Percentiles rank a stretch among this genome's conserved stretches.
These are phyloP conservation scores for Yamadazyma triangularis DNA, from an alignment of 1,139 yeast genomes.

Conservation along the genomic window DNA sequence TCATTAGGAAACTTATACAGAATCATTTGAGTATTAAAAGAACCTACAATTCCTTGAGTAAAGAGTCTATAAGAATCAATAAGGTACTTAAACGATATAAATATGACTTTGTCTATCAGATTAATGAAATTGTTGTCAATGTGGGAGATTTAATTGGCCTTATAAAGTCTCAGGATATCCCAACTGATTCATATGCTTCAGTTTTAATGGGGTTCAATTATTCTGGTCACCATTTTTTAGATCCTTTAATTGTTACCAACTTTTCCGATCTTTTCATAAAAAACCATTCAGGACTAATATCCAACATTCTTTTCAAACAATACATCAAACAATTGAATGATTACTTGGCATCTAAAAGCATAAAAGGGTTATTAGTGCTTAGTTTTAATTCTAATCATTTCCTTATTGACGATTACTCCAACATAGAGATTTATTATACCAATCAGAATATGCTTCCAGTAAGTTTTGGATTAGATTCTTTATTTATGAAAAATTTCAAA, in stretches of 20 bases:
- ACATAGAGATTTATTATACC: conserved; percentile 6
- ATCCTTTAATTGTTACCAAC: conserved; percentile 14
- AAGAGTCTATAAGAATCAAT: conserved; percentile 13
- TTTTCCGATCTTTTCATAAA: conserved; percentile 1
- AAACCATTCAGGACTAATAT: conserved; percentile 8
- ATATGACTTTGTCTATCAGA: conserved; percentile 15
- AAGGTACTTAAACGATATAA: conserved; percentile 9
- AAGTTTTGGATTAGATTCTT: conserved; percentile 7
- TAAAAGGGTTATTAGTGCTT: conserved; percentile 5
- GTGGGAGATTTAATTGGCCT: conserved; percentile 10
- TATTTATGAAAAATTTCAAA: conserved; percentile 6
- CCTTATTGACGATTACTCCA: conserved; percentile 2
- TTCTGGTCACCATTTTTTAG: conserved; percentile 14
- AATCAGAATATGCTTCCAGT: conserved; percentile 7
- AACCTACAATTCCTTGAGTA: conserved; percentile 7
- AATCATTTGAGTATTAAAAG: conserved; percentile 6
- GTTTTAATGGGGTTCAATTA: conserved; percentile 16
- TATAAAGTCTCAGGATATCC: conserved; percentile 3
- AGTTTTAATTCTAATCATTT: conserved; percentile 5
- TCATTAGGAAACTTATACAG: conserved; percentile 6
- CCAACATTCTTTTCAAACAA: conserved; percentile 5
- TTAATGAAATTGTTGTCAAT: conserved; percentile 15
- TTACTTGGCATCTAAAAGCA: conserved; percentile 1
- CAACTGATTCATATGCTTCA: conserved; percentile 3
- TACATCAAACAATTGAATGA: conserved; percentile 4